These are phyloP conservation scores for Rostrohypoxylon terebratum DNA, from an alignment of 495 filamentous ascomycete species.

Conservation along the genomic window DNA sequence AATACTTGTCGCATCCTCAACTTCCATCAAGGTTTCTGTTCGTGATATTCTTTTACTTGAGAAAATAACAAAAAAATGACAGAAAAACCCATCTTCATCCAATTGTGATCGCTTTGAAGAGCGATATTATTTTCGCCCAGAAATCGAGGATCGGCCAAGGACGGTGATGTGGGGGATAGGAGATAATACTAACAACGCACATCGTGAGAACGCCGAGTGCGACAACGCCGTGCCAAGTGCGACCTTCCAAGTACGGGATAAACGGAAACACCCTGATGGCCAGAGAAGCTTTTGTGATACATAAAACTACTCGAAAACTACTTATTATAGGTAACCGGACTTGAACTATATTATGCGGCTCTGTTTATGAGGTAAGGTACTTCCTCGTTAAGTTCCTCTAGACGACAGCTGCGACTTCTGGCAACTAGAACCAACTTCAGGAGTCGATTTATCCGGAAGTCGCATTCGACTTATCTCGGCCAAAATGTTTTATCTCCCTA, in stretches of 20 bases:
- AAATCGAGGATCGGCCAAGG: conserved; percentile 3
- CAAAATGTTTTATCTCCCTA: background rate
- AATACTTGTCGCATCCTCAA: background rate
- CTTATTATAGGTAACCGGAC: background rate
- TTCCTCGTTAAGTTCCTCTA: background rate
- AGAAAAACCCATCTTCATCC: background rate
- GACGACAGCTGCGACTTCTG: background rate
- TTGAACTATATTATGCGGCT: conserved; percentile 32
- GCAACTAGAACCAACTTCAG: background rate
- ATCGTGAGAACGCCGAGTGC: conserved; percentile 11
- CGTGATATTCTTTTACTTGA: background rate
- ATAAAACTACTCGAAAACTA: background rate
- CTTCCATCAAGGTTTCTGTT: conserved; percentile 26
- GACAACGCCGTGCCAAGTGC: background rate
- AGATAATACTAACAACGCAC: background rate
- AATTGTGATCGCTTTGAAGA: background rate
- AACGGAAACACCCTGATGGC: conserved; percentile 33
- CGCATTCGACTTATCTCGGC: background rate
- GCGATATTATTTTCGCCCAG: conserved; percentile 19
- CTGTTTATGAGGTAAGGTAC: background rate
- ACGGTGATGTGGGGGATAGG: conserved; percentile 15
- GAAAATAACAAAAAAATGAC: background rate
- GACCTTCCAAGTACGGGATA: conserved; percentile 18
- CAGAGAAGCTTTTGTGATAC: conserved; percentile 5
- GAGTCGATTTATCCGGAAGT: background rate